Conservation (phyloP, 2,329 filamentous ascomycete species). For the Dactylellina leptospora region DNA sequence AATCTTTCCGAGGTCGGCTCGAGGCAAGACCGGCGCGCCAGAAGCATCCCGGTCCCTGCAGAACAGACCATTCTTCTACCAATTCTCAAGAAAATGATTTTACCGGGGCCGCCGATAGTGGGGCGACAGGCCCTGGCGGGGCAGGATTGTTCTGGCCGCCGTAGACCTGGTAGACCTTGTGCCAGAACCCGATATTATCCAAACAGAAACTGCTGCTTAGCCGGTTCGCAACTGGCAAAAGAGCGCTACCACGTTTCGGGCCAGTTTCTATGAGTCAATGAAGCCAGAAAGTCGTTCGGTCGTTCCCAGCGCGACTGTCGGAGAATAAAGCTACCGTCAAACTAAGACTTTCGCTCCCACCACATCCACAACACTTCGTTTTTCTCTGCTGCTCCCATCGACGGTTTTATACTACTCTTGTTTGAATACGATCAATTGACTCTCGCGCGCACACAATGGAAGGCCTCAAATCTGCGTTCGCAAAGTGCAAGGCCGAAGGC, state of each 20-base stretch:
- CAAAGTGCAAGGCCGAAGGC: slow-evolving; percentile 67
- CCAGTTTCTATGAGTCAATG: slow-evolving; percentile 36
- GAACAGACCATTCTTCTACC: no score
- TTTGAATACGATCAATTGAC: slow-evolving; percentile 31
- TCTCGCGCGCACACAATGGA: slow-evolving; percentile 59
- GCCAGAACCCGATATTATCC: no score
- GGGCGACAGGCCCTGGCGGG: slow-evolving; percentile 31
- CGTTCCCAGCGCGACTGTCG: slow-evolving; percentile 5
- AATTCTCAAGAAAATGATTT: slow-evolving; percentile 38
- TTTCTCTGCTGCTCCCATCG: slow-evolving; percentile 16
- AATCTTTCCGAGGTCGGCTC: slow-evolving; percentile 40
- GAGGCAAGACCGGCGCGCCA: slow-evolving; percentile 30
- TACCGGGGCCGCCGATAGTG: slow-evolving; percentile 29
- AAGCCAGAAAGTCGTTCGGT: neutral
- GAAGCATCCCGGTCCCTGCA: slow-evolving; percentile 27
- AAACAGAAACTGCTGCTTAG: neutral
- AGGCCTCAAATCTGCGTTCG: slow-evolving; percentile 67
- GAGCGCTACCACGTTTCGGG: slow-evolving; percentile 15
- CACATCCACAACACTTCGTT: slow-evolving; percentile 16
- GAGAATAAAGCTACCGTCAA: slow-evolving; percentile 21
- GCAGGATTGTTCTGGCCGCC: slow-evolving; percentile 32
- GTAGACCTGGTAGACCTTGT: no score
- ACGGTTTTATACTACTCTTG: slow-evolving; percentile 30
- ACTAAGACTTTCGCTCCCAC: slow-evolving; percentile 10
- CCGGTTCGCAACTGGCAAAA: slow-evolving; percentile 4